Evolutionary conservation across 257 asterid genomes (phyloP).

Genomic region (Paulownia fortunei): DNA sequence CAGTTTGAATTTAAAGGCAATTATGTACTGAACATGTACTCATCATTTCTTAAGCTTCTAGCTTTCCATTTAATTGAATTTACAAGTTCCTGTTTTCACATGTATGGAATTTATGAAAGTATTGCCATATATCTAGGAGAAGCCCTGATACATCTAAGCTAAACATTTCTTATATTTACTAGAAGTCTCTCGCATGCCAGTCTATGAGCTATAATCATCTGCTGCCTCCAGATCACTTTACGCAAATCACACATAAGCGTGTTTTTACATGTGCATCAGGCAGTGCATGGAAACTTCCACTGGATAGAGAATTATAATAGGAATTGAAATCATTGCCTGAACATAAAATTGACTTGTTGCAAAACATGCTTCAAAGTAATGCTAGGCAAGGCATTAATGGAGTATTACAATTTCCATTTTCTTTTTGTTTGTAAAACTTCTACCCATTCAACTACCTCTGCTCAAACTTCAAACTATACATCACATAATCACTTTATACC

Average conservation of each 20-base stretch:
- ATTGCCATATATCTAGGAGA: neutral
- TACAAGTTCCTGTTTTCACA: neutral
- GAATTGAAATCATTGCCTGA: neutral
- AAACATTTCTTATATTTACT: neutral
- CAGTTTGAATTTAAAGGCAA: neutral
- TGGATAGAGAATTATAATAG: neutral
- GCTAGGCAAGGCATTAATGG: neutral
- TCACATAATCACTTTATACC: too few species aligned
- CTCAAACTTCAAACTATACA: too few species aligned
- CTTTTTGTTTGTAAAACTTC: too few species aligned
- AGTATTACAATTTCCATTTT: too few species aligned
- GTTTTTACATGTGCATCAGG: neutral
- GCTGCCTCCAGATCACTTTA: neutral
- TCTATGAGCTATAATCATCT: neutral
- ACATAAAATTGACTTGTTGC: neutral
- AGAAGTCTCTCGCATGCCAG: neutral
- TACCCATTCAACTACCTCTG: too few species aligned
- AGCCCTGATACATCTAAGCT: neutral
- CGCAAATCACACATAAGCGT: neutral
- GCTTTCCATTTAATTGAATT: neutral
- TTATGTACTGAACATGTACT: neutral
- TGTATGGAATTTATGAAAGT: neutral
- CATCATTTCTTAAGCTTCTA: constrained; percentile 9
- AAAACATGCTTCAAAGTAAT: neutral
- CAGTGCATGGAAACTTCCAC: neutral